Percentiles rank a stretch among this genome's conserved stretches.
These are phyloP conservation scores for Kentomonas sorsogonicus DNA, from an alignment of 208 protist genomes.

Conservation along the genomic window DNA sequence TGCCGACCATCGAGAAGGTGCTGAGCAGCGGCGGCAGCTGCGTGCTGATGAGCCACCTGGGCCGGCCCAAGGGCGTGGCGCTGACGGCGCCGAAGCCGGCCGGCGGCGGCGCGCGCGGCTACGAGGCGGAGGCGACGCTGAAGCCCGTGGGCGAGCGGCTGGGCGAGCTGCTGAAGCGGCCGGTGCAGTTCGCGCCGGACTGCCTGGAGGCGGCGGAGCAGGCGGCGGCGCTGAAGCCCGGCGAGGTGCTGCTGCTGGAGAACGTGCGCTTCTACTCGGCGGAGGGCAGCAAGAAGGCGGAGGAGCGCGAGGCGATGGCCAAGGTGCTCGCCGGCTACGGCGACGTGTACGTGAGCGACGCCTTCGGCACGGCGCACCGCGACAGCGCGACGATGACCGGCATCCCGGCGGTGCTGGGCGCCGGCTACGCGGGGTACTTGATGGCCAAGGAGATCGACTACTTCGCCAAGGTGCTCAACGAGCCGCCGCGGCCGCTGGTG, in stretches of 20 bases:
- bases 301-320: conserved; percentile 79
- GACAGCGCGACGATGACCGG: conserved; percentile 93
- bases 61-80: conserved; percentile 94
- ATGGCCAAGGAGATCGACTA: conserved; percentile 99
- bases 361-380: conserved; percentile 99
- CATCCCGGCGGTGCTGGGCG: conserved; percentile 74
- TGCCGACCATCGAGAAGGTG: conserved; percentile 95
- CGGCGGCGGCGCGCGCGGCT: conserved; percentile 45
- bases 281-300: conserved; percentile 93
- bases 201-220: conserved; percentile 37
- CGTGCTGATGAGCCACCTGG: conserved; percentile 96
- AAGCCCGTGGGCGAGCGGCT: conserved; percentile 85
- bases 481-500: conserved; percentile 86
- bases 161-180: conserved; percentile 73
- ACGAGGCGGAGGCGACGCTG: conserved; percentile 84
- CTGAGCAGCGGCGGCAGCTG: conserved; percentile 88
- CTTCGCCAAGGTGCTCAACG: conserved; percentile 93
- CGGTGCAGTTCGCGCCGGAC: conserved; percentile 66
- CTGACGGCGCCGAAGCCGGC: conserved; percentile 50
- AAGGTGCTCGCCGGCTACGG: conserved; percentile 89
- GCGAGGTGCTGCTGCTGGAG: conserved; percentile 96
- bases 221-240: conserved; percentile 35
- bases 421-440: conserved; percentile 95
- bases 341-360: conserved; percentile 98
- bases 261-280: conserved; percentile 99